phyloP scores from a whole-genome alignment of 2,329 filamentous ascomycete genomes.

The Talaromyces albobiverticillius region DNA sequence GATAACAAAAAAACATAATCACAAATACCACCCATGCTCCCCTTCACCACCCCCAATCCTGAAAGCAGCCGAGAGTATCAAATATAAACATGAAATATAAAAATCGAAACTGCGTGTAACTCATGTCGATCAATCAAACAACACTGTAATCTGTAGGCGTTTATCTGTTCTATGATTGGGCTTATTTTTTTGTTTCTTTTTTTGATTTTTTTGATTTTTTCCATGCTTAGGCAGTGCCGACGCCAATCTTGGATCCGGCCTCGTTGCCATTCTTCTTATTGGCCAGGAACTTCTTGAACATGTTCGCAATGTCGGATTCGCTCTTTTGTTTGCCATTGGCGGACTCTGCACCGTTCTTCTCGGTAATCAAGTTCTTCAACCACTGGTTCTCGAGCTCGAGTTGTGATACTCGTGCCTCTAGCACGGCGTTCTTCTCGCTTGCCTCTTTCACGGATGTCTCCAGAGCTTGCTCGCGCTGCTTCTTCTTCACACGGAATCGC shows the following conservation, averaged over 20 bases:
- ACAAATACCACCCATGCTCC: background rate
- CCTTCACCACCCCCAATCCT: background rate
- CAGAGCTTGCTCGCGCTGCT: slow-evolving; percentile 84
- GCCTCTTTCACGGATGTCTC: slow-evolving; percentile 81
- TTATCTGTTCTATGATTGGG: background rate
- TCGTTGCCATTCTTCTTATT: slow-evolving; percentile 28
- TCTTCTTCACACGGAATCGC: slow-evolving; percentile 92
- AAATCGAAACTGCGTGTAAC: background rate
- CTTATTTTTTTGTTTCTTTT: slow-evolving; percentile 1
- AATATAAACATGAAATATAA: background rate
- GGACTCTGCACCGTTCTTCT: slow-evolving; percentile 62
- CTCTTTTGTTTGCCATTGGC: slow-evolving; percentile 28
- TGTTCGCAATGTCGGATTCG: slow-evolving; percentile 46
- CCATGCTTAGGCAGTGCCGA: slow-evolving; percentile 23
- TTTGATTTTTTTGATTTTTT: slow-evolving; percentile 14
- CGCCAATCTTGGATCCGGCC: slow-evolving; percentile 31
- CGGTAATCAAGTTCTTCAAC: slow-evolving; percentile 75
- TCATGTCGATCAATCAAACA: background rate
- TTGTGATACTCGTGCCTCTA: slow-evolving; percentile 71
- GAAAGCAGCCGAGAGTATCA: background rate
- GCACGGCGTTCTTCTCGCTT: slow-evolving; percentile 69
- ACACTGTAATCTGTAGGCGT: background rate
- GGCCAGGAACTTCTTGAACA: slow-evolving; percentile 41
- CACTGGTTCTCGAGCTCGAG: slow-evolving; percentile 82
- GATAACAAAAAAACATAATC: background rate